Evolutionary conservation across 164 flowering plant genomes (phyloP).

Genomic region (Cinnamomum micranthum): DNA sequence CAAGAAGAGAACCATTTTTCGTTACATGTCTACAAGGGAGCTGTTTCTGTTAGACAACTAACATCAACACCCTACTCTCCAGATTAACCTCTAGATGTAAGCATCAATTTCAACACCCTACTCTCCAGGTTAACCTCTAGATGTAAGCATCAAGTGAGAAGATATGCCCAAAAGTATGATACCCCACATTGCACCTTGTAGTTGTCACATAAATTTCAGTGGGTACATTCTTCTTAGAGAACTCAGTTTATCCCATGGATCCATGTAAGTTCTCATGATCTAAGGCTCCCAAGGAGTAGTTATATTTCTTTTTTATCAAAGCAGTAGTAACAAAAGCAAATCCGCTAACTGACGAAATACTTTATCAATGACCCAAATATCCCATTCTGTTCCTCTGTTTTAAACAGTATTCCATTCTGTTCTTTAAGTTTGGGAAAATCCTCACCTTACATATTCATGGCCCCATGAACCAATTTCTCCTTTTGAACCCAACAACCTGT

Average conservation of each 20-base stretch:
- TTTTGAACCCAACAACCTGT: slow-evolving; percentile 82
- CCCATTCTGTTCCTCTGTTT: too few relatives aligned
- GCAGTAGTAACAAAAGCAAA: not conserved
- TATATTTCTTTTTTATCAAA: not conserved
- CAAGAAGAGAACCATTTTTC: too few relatives aligned
- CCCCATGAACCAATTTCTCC: slow-evolving; percentile 99
- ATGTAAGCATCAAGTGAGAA: too few relatives aligned
- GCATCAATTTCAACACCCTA: too few relatives aligned
- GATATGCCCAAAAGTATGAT: too few relatives aligned
- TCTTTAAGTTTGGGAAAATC: not conserved
- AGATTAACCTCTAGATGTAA: too few relatives aligned
- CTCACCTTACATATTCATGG: slow-evolving; percentile 95
- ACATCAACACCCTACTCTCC: too few relatives aligned
- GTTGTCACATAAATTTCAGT: not conserved
- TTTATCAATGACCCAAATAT: not conserved
- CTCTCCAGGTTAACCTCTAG: too few relatives aligned
- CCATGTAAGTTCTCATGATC: not conserved
- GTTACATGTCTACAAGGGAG: too few relatives aligned
- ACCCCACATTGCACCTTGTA: not conserved
- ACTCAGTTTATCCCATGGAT: not conserved
- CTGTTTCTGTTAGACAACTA: too few relatives aligned
- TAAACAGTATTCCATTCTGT: not conserved
- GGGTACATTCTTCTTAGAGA: not conserved
- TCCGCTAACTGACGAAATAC: not conserved
- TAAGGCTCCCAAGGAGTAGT: not conserved